Evolutionary conservation across 2,329 filamentous ascomycete species (phyloP), one percentile per base, ranked within the genome.

Genomic region (Xylaria multiplex): DNA sequence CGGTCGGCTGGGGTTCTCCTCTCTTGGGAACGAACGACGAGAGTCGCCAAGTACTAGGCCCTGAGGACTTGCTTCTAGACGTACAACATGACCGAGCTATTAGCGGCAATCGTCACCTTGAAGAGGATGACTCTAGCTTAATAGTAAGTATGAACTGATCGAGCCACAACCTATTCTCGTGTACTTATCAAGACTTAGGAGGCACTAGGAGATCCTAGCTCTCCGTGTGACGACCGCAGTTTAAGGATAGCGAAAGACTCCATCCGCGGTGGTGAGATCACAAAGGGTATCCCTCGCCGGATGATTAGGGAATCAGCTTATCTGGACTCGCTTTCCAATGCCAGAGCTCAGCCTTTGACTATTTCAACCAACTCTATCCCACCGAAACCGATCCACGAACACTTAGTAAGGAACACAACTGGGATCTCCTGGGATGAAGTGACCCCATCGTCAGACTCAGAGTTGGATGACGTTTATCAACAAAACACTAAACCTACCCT

Each of bases 41-140:
- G 48, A 50, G 24, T 32, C 48, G 32, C 16, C 24, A 50, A 32
- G 48, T 4, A 50, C 11, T 13, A 50, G 14, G 13, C 13, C 48
- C 48, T 14, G 24, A 50, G 9, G 9, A 16, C 24, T 9, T 16
- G 24, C 48, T 50, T 16, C 14, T 50, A 14, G 24, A 30, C 24
- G 48, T 50, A 30, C 48, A 50, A 50, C 48, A 16, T 50, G 48
- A 32, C 27, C 48, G 48, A 32, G 24, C 24, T 14, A 13, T 50
- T 16, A 30, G 48, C 48, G 27, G 27, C 13, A 50, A 7, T 50
- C 48, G 6, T 30, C 48, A 50, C 5, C 48, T 32, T n/a, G 14
- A 30, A n/a, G 24, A 32, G n/a, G 48, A 32, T 9, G 48, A 50
- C 16, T 30, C 48, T 7, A 50, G 14, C 48, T 30, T 50, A 50